phyloP scores from a whole-genome alignment of 331 rosid genomes.

The Acacia pycnantha region DNA sequence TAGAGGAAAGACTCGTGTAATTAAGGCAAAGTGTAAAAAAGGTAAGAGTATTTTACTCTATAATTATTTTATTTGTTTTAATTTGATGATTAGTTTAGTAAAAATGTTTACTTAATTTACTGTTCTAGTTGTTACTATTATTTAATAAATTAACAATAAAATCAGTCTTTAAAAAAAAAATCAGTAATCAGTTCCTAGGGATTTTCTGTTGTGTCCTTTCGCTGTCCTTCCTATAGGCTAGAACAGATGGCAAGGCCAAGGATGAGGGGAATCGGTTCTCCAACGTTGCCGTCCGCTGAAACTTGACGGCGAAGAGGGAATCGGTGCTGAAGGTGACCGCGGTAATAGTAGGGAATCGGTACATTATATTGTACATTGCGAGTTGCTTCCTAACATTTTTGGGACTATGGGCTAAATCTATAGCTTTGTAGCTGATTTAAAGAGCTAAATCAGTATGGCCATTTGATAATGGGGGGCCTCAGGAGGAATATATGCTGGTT shows the following conservation, averaged over 20 bases:
- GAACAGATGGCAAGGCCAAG: neutral
- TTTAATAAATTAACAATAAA: too few relatives aligned
- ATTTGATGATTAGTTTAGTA: too few relatives aligned
- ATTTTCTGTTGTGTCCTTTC: too few relatives aligned
- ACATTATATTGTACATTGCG: neutral
- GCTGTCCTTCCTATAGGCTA: too few relatives aligned
- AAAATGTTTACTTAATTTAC: too few relatives aligned
- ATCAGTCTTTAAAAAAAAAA: too few relatives aligned
- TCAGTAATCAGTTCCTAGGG: too few relatives aligned
- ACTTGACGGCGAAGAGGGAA: neutral
- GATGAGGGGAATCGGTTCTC: neutral
- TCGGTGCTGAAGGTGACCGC: neutral
- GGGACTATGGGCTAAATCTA: conserved; percentile 12
- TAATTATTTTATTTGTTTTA: too few relatives aligned
- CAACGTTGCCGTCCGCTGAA: neutral
- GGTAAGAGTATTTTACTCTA: too few relatives aligned
- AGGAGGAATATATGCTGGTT: neutral
- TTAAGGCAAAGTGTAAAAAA: too few relatives aligned
- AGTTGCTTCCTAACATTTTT: conserved; percentile 5
- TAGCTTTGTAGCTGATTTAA: neutral
- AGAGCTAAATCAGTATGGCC: conserved; percentile 6
- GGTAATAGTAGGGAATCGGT: neutral
- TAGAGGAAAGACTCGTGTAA: rapidly evolving
- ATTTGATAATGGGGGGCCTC: neutral
- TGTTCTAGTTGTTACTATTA: too few relatives aligned